Evolutionary conservation across 148 eudicot species (phyloP).

Genomic region (Suaeda aralocaspica): DNA sequence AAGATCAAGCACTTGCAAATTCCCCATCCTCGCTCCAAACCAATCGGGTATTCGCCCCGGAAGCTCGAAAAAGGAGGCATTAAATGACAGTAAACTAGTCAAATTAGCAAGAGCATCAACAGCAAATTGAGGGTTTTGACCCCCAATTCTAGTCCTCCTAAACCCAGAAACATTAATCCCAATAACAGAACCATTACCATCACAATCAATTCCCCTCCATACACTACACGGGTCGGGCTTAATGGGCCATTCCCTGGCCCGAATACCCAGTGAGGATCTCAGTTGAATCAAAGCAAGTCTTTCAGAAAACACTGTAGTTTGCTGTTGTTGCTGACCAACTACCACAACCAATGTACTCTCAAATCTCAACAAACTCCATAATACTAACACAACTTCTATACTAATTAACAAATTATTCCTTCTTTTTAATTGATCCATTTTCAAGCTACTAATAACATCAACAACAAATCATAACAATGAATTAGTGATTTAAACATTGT

Average conservation of each 20-base stretch:
- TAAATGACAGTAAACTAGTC: conserved; percentile 54
- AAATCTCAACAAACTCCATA: conserved; percentile 36
- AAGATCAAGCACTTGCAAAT: conserved; percentile 65
- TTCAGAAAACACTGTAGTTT: conserved; percentile 26
- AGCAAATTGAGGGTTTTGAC: conserved; percentile 66
- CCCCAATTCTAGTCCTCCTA: conserved; percentile 70
- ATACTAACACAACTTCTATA: conserved; percentile 16
- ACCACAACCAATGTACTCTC: conserved; percentile 37
- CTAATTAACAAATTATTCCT: conserved; percentile 17
- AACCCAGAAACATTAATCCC: conserved; percentile 87
- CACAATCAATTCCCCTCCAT: conserved; percentile 72
- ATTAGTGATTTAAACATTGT: conserved; percentile 29
- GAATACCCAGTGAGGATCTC: conserved; percentile 74
- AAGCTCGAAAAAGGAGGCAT: conserved; percentile 67
- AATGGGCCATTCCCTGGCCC: conserved; percentile 79
- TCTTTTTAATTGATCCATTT: conserved; percentile 24
- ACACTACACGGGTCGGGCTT: conserved; percentile 63
- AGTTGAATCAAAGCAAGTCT: conserved; percentile 54
- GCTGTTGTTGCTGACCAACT: conserved; percentile 27
- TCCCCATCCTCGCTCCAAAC: conserved; percentile 49
- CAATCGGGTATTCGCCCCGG: conserved; percentile 76
- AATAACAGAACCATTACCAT: conserved; percentile 51
- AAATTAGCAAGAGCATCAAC: conserved; percentile 71
- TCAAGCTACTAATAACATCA: conserved; percentile 15
- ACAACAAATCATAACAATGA: conserved; percentile 7